phyloP scores from a whole-genome alignment of 352 stramenopile species.

The Phytophthora constricta region DNA sequence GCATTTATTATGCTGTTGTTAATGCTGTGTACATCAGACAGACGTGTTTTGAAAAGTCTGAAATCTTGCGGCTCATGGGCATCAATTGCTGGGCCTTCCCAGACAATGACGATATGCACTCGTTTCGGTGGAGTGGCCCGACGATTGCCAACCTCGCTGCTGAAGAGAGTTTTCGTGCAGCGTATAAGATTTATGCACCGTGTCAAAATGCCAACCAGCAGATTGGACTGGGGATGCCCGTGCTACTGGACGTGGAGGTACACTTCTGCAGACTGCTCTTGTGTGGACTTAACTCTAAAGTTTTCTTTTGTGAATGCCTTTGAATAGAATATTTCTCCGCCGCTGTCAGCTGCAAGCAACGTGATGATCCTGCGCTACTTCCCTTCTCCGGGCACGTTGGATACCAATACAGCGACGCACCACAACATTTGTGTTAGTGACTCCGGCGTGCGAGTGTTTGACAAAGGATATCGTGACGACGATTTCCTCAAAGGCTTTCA shows the following conservation, averaged over 20 bases:
- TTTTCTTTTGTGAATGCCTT: slow-evolving; percentile 2
- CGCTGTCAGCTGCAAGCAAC: slow-evolving; percentile 7
- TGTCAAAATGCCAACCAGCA: slow-evolving; percentile 11
- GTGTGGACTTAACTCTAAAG: neutral
- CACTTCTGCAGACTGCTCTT: neutral
- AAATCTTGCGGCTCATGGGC: neutral
- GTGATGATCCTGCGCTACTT: slow-evolving; percentile 14
- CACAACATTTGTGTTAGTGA: slow-evolving; percentile 6
- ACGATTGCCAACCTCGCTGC: slow-evolving; percentile 16
- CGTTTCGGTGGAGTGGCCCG: slow-evolving; percentile 12
- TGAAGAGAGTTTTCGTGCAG: slow-evolving; percentile 9
- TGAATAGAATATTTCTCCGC: no score
- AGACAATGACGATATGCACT: neutral
- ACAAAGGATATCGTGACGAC: slow-evolving; percentile 22
- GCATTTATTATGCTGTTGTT: slow-evolving; percentile 14
- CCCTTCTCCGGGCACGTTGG: slow-evolving; percentile 2
- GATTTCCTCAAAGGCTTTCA: slow-evolving; percentile 24
- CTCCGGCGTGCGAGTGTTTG: slow-evolving; percentile 5
- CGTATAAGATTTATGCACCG: slow-evolving; percentile 10
- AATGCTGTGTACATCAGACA: slow-evolving; percentile 19
- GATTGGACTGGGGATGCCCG: slow-evolving; percentile 13
- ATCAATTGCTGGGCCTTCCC: slow-evolving; percentile 16
- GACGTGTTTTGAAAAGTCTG: slow-evolving; percentile 1
- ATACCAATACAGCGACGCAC: neutral
- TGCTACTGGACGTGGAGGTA: slow-evolving; percentile 22